These are phyloP conservation scores for Asterella californica DNA, from an alignment of 225 moss, liverwort and hornwort species.

Conservation along the genomic window DNA sequence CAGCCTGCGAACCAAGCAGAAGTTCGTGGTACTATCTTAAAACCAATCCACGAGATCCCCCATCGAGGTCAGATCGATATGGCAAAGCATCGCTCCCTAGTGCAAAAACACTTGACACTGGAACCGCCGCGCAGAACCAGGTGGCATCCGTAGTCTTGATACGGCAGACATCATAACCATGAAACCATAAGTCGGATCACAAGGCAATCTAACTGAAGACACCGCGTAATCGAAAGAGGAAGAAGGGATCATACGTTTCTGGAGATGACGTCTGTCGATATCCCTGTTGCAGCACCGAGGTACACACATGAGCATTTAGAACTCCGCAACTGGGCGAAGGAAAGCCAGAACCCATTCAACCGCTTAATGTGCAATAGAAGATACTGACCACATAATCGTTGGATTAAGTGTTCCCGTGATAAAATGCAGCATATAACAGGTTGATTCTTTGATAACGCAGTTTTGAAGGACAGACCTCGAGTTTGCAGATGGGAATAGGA, in stretches of 20 bases:
- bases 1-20: constrained; percentile 49
- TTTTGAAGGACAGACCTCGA: constrained; percentile 54
- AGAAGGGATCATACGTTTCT: constrained; percentile 64
- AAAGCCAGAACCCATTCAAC: background rate
- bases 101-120: too few species aligned
- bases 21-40: background rate
- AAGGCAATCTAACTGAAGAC: background rate
- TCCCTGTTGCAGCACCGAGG: constrained; percentile 49
- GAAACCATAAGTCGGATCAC: background rate
- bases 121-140: too few species aligned
- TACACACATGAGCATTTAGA: background rate
- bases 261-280: constrained; percentile 88
- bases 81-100: background rate
- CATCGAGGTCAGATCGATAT: background rate
- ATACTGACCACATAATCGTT: background rate
- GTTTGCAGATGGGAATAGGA: constrained; percentile 92
- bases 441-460: background rate
- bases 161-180: too few species aligned
- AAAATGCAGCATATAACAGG: background rate
- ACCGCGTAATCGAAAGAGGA: background rate
- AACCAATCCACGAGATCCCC: background rate
- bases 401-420: background rate
- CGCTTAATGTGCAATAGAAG: background rate
- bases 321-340: background rate
- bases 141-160: too few species aligned